Conservation (phyloP, 495 filamentous ascomycete species). For the Neurospora sp. region DNA sequence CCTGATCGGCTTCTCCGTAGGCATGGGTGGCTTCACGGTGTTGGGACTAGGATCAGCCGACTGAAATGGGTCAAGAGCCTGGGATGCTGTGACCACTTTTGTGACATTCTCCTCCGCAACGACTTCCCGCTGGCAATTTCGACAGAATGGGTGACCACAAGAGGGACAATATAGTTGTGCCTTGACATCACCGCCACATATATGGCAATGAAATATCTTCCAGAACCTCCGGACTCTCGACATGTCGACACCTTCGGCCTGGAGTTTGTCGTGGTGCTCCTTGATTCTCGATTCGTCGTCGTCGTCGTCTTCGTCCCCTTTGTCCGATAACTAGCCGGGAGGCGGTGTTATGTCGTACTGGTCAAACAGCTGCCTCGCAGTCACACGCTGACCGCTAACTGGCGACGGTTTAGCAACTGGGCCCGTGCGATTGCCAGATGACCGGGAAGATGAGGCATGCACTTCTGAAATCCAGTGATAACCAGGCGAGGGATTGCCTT, state of each 20-base stretch:
- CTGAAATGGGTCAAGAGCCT: background rate
- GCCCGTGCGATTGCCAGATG: background rate
- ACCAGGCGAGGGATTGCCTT: background rate
- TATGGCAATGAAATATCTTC: conserved; percentile 30
- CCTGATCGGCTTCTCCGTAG: background rate
- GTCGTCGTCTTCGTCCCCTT: conserved; percentile 18
- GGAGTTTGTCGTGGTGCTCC: conserved; percentile 5
- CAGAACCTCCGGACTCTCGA: background rate
- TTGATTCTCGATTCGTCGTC: conserved; percentile 17
- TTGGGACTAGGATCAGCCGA: background rate
- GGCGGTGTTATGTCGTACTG: conserved; percentile 25
- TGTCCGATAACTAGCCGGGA: conserved; percentile 32
- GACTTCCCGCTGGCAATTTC: conserved; percentile 19
- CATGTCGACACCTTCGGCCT: background rate
- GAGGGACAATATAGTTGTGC: conserved; percentile 24
- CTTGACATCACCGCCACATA: conserved; percentile 26
- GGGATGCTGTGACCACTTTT: background rate
- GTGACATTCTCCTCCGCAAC: conserved; percentile 9
- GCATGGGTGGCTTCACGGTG: background rate
- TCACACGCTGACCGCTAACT: background rate
- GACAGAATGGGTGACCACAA: conserved; percentile 29
- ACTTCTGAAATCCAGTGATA: background rate
- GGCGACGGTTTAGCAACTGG: background rate
- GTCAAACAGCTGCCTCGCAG: conserved; percentile 24
- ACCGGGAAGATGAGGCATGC: background rate